These are phyloP conservation scores for Tetradesmus obliquus DNA, from an alignment of 139 green algal species.

Conservation along the genomic window DNA sequence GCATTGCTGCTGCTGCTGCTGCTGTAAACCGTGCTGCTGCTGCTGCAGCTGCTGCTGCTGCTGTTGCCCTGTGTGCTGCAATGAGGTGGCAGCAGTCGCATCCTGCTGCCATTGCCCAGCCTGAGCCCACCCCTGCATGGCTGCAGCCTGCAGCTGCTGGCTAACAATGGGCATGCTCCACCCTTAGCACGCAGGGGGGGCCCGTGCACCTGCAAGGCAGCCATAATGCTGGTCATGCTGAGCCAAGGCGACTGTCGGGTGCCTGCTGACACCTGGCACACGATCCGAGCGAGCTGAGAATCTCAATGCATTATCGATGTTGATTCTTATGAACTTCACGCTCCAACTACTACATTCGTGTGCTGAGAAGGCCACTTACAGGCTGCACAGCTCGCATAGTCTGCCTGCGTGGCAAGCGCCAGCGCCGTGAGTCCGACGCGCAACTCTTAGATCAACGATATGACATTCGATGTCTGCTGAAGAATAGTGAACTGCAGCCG, in stretches of 20 bases:
- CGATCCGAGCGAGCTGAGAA: neutral
- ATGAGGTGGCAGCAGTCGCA: neutral
- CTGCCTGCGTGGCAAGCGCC: neutral
- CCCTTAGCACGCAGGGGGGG: neutral
- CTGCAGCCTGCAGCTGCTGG: slow-evolving; percentile 3
- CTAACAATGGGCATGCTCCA: neutral
- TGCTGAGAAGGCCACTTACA: neutral
- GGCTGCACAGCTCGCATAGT: neutral
- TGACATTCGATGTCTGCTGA: neutral
- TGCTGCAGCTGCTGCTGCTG: neutral
- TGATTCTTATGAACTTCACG: neutral
- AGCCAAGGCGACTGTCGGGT: neutral
- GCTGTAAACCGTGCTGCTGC: neutral
- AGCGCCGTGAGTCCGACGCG: neutral
- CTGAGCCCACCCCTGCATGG: neutral
- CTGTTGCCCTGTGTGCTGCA: neutral
- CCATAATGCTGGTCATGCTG: neutral
- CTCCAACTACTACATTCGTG: neutral
- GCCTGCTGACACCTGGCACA: neutral
- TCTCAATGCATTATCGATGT: neutral
- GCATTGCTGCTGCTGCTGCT: neutral
- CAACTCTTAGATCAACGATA: neutral
- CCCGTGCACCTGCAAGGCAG: slow-evolving; percentile 1
- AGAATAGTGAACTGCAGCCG: neutral
- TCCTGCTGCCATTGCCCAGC: neutral